Base-by-base conservation (phyloP, 164 flowering plant species). In the Sextonia rubra region DNA sequence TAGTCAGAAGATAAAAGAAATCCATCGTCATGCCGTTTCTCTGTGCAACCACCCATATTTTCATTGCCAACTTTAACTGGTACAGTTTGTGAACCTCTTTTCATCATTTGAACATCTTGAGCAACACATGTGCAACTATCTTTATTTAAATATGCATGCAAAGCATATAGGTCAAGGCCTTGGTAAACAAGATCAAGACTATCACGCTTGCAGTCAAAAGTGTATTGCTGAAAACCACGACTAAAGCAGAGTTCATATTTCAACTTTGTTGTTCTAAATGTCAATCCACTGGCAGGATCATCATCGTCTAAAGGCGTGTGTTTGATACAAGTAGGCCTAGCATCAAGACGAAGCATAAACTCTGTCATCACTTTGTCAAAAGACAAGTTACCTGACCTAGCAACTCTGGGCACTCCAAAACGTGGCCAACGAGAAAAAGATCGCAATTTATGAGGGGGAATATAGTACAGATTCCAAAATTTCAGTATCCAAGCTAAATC, bases 341-440 rank as follows among this genome's bases (percentile, higher is more conserved):
- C 77, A 81, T 93, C 98, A 56, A 93, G 24, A 7, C 99, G 92
- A 64, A 96, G 84, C 91, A 92, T 87, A 74, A 91, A 91, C 75
- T 96, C 98, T 44, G 97, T 96, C 94, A 96, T 92, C 76, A 96
- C 99, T 76, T 78, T 93, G 80, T 96, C 99, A 23, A 96, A 49
- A 55, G 99, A 91, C 77, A 96, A 78, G 82, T 96, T 96, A 7
- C 99, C 99, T 56, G 99, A 96, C 77, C 99, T 90, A 24, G 89
- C 69, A 76, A 86, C 49, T 81, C 97, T 86, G 48, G 97, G 95
- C 66, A 91, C 77, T 70, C 97, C 98, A 90, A 87, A 96, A 71
- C 98, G 97, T 76, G 99, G 95, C 90, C 91, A 96, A 56, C 99
- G 80, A 66, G 99, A 91, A 80, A 96, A 96, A 24, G 83, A 55